Base-by-base conservation (phyloP, 2,329 filamentous ascomycete species). In the Hypoxylon sp. region DNA sequence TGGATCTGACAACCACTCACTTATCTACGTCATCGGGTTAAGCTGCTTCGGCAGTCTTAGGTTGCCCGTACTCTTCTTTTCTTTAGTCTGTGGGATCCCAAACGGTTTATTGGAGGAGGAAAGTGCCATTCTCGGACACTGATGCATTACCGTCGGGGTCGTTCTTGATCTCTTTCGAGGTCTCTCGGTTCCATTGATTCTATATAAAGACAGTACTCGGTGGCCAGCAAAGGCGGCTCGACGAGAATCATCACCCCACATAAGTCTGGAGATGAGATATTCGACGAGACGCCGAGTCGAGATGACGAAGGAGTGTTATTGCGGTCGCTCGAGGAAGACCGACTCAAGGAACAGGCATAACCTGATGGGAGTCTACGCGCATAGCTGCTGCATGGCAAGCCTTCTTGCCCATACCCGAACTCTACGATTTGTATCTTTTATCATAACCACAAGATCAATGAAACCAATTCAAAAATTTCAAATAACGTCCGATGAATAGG, bases 391-490 rank as follows among this genome's bases (percentile, higher is more conserved):
- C 64, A 64, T 51, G 61, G 69, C 64, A 58, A 66, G 53, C 33
- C 58, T 44, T 57, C 55, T 66, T 70, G 62, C 63, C 68, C 62
- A 51, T 61, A 57, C 61, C 72, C 69, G 51, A 66, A 60, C 61
- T 63, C 66, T 61, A 67, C 57, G 69, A 71, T 68, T 72, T 76
- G 74, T 75, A 76, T 76, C 72, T 75, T 68, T 71, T 76, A 76
- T 62, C 30, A 71, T 62, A 68, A 65, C 58, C 61, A 64, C 54
- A 70, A 72, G 64, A 72, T 59, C 59, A 74, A 74, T 71, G 73
- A 74, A 62, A 73, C 56, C 63, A 69, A 71, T 64, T 53, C 56
- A 68, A 58, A 62, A 66, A 66, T 50, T 59, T 65, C 60, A 40
- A 50, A 48, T 53, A 35, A 31, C 22, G 17, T 37, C 25, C n/a